A percentile compares a stretch with the other conserved stretches of the same genome.
Evolutionary conservation across 441 rosid species (phyloP).

Genomic region (Eugenia klotzschiana): DNA sequence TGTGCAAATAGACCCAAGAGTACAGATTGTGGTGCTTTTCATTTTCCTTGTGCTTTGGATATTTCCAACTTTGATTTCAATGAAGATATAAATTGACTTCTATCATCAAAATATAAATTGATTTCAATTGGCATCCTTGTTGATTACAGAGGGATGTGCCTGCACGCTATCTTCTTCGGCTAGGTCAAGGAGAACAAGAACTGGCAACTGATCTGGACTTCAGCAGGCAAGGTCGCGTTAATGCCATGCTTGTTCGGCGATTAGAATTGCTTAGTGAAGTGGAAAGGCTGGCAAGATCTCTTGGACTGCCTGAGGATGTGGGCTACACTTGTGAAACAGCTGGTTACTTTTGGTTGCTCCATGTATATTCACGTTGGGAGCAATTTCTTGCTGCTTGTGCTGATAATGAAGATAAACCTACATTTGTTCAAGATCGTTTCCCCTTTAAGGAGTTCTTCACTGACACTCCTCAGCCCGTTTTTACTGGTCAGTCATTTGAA

Average conservation of each 20-base stretch:
- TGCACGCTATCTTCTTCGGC: conserved; percentile 93
- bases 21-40: background rate
- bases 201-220: conserved; percentile 98
- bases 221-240: conserved; percentile 97
- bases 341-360: conserved; percentile 97
- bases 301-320: conserved; percentile 94
- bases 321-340: conserved; percentile 99
- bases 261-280: conserved; percentile 84
- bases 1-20: background rate
- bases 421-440: conserved; percentile 71
- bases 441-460: conserved; percentile 87
- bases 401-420: conserved; percentile 62
- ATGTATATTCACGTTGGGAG: conserved; percentile 95
- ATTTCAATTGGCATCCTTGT: background rate
- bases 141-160: conserved; percentile 88
- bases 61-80: background rate
- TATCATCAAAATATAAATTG: background rate
- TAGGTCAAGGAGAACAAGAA: conserved; percentile 99
- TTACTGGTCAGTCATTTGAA: conserved; percentile 76
- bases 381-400: conserved; percentile 82
- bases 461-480: conserved; percentile 68
- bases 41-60: background rate
- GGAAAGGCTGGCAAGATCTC: conserved; percentile 92
- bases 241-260: conserved; percentile 97
- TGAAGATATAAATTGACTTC: background rate